Evolutionary conservation across 495 filamentous ascomycete genomes (phyloP), one percentile per base, ranked within the genome.

Genomic region (Evansstolkia leycettana): DNA sequence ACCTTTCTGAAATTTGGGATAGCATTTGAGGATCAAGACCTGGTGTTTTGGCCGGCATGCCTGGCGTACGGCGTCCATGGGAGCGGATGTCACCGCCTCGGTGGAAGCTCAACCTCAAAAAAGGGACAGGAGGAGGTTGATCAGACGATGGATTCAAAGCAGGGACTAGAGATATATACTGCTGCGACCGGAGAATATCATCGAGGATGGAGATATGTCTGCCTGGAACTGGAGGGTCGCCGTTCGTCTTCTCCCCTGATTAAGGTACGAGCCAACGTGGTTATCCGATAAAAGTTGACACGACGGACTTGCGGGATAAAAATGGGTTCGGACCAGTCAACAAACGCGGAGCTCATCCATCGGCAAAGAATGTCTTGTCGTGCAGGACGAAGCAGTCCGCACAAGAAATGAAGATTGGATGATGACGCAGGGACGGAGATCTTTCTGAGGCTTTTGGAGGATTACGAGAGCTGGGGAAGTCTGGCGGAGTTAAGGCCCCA

Each of bases 21-120:
- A 95, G 65, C 88, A 95, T 57, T 93, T 94, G 19, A 94, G 70
- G 33, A 92, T 78, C 33, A 95, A 64, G 39, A 93, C 78, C 67
- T 94, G 87, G 57, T 95, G 88, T 59, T 93, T 94, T 14, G 88
- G 87, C 37, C 86, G 82, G 48, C 65, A 73, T 42, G 61, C 65
- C 47, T 79, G 73, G 40, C 75, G 76, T 38, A 78, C 64, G 33
- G 71, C 57, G 52, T 77, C 60, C 72, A 80, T 78, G 39, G 54
- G 42, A 37, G 26, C 28, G n/a, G 17, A 38, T 26, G 28, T 36
- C 31, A 31, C 13, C 32, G 37, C 28, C 14, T 11, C 17, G 31
- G 19, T 20, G 34, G 31, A 27, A 23, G 20, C 20, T 4, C 20
- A 23, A 23, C 20, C 20, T 9, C 9, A 9, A 23, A 23, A 9